Percentiles rank a stretch among this genome's conserved stretches.
Evolutionary conservation across 2,329 filamentous ascomycete species (phyloP).

Genomic region (Cladosporium sp.): DNA sequence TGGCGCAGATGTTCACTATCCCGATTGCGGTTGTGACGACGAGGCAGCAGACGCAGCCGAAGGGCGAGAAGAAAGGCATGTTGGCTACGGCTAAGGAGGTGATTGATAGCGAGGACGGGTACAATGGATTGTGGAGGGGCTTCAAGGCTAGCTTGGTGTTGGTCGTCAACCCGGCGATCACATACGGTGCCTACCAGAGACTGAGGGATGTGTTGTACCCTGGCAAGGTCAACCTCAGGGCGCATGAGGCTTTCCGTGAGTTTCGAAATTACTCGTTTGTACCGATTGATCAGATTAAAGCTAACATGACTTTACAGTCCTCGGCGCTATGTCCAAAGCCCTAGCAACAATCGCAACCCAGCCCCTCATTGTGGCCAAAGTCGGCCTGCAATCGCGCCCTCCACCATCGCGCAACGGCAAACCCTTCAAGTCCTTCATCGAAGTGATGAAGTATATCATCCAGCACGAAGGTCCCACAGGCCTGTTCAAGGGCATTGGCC

Average conservation of each 20-base stretch:
- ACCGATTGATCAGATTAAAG: neutral
- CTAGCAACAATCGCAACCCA: slow-evolving; percentile 90
- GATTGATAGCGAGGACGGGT: slow-evolving; percentile 84
- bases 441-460: slow-evolving; percentile 94
- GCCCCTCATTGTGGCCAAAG: slow-evolving; percentile 95
- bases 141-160: slow-evolving; percentile 94
- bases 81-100: slow-evolving; percentile 87
- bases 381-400: slow-evolving; percentile 90
- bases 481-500: slow-evolving; percentile 96
- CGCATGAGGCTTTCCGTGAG: slow-evolving; percentile 90
- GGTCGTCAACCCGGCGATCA: slow-evolving; percentile 95
- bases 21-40: slow-evolving; percentile 95
- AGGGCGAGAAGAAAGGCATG: slow-evolving; percentile 80
- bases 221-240: slow-evolving; percentile 70
- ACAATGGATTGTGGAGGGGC: slow-evolving; percentile 87
- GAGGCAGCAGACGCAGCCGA: slow-evolving; percentile 88
- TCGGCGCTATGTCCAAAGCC: slow-evolving; percentile 90
- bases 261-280: slow-evolving; percentile 28
- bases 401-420: slow-evolving; percentile 81
- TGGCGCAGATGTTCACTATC: slow-evolving; percentile 95
- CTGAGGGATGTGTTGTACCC: slow-evolving; percentile 77
- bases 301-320: slow-evolving; percentile 55
- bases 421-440: slow-evolving; percentile 87
- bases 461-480: slow-evolving; percentile 78
- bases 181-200: slow-evolving; percentile 93